Conservation (phyloP, 1,284 basidiomycete species). For the Bjerkandera adusta region DNA sequence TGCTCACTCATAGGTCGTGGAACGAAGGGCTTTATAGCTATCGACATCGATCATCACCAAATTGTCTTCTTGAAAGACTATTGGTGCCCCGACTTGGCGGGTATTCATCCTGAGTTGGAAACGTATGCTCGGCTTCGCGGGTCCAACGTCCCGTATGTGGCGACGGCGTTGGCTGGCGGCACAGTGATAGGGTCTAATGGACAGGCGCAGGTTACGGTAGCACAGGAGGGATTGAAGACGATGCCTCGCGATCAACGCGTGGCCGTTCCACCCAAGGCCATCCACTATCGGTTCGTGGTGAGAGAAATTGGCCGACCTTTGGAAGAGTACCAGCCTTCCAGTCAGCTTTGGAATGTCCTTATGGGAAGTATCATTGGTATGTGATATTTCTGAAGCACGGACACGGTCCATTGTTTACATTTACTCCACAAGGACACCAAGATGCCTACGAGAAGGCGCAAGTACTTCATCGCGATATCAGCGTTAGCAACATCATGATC, state of each 20-base stretch:
- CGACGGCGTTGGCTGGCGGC: constrained; percentile 5
- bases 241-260: neutral
- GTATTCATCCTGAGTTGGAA: neutral
- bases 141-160: neutral
- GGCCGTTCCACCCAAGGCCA: neutral
- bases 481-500: constrained; percentile 17
- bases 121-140: neutral
- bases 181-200: neutral
- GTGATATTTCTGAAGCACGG: neutral
- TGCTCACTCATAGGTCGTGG: constrained; percentile 5
- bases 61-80: constrained; percentile 9
- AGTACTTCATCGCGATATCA: constrained; percentile 19
- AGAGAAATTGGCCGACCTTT: constrained; percentile 1
- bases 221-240: neutral
- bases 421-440: constrained; percentile 10
- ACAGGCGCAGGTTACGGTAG: neutral
- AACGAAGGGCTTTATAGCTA: constrained; percentile 7
- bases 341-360: neutral
- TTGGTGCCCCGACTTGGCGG: constrained; percentile 3
- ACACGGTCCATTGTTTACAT: neutral
- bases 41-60: neutral
- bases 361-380: neutral
- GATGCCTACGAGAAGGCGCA: constrained; percentile 11
- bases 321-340: neutral
- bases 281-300: neutral